Conservation (phyloP, 176 grass and related monocot species). For the Eremochloa ophiuroides region DNA sequence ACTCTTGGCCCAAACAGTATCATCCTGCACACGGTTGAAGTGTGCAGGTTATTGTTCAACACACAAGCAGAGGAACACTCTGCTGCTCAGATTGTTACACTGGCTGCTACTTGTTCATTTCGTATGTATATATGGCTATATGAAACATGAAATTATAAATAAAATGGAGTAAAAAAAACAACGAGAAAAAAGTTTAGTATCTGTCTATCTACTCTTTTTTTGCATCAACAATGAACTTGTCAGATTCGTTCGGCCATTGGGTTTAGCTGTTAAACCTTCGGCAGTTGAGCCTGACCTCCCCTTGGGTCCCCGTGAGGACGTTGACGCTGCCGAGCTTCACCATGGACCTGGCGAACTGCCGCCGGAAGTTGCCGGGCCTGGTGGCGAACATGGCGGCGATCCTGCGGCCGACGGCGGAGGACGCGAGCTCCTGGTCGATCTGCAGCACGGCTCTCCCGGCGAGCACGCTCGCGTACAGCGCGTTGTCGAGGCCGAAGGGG, state of each 20-base stretch:
- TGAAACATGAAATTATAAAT: no score
- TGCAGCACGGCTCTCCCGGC: slow-evolving; percentile 24
- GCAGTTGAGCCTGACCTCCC: slow-evolving; percentile 44
- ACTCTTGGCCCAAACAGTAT: neutral
- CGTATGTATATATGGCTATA: neutral
- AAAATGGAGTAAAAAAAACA: no score
- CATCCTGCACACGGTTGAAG: neutral
- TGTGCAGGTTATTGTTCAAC: neutral
- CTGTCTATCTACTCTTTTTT: neutral
- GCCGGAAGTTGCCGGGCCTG: slow-evolving; percentile 2
- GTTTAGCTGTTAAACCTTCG: slow-evolving; percentile 26
- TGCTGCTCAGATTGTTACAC: neutral
- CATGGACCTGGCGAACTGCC: slow-evolving; percentile 41
- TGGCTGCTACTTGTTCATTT: no score
- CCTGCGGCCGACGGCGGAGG: neutral
- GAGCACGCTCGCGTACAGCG: slow-evolving; percentile 31
- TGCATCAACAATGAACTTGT: neutral
- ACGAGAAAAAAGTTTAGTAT: neutral
- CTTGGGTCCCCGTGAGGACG: slow-evolving; percentile 20
- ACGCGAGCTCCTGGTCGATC: slow-evolving; percentile 35
- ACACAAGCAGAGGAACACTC: neutral
- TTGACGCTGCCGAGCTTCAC: slow-evolving; percentile 35
- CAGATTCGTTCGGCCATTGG: neutral
- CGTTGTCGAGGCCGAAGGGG: slow-evolving; percentile 23
- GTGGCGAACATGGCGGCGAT: slow-evolving; percentile 1